phyloP scores from a whole-genome alignment of 306 rosid species.

The Leucaena leucocephala region DNA sequence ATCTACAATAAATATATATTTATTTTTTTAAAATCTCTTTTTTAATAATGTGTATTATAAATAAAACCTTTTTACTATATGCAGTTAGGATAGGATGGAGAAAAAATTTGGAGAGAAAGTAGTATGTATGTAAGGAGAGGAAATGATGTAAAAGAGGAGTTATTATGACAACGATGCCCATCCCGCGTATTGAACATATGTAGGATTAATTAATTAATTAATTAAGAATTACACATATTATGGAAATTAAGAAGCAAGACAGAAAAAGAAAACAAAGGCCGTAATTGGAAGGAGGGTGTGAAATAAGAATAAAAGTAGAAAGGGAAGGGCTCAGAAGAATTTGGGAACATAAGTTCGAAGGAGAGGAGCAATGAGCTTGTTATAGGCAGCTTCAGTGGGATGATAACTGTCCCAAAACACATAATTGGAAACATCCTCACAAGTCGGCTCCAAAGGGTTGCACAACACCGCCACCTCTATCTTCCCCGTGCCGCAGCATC shows the following conservation, averaged over 20 bases:
- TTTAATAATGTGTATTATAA: too few relatives aligned
- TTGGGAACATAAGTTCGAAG: slow-evolving; percentile 19
- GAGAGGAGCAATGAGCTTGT: slow-evolving; percentile 27
- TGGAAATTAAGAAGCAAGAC: not conserved
- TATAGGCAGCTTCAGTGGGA: slow-evolving; percentile 64
- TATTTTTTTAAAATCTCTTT: too few relatives aligned
- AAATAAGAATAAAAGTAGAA: not conserved
- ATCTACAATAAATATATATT: too few relatives aligned
- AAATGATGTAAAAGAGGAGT: not conserved
- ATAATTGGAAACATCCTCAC: slow-evolving; percentile 38
- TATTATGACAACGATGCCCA: not conserved
- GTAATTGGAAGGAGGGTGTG: not conserved
- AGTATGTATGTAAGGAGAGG: not conserved
- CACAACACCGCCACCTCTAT: slow-evolving; percentile 69
- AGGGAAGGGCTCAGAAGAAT: not conserved
- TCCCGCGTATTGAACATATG: too few relatives aligned
- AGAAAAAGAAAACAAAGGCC: not conserved
- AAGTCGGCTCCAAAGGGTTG: slow-evolving; percentile 44
- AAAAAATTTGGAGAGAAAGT: too few relatives aligned
- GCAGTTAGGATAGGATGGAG: too few relatives aligned
- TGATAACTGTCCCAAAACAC: slow-evolving; percentile 85
- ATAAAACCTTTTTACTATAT: too few relatives aligned
- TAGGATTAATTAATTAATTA: too few relatives aligned
- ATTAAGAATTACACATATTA: not conserved
- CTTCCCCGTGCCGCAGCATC: slow-evolving; percentile 76